Evolutionary conservation across 305 asterid genomes (phyloP).

Genomic region (Fraxinus platypoda): DNA sequence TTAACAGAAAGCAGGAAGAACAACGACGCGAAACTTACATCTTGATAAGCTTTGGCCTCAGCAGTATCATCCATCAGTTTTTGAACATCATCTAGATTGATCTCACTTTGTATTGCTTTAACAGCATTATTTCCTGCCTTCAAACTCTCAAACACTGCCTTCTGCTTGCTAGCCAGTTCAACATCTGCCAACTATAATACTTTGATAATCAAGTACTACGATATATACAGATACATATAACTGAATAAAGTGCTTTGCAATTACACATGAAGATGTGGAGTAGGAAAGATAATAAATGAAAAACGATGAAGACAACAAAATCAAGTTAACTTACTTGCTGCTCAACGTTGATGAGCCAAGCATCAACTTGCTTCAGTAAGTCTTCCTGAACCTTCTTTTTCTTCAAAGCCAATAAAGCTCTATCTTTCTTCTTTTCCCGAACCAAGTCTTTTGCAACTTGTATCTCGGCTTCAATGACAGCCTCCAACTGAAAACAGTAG

Average conservation of each 20-base stretch:
- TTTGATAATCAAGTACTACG: slow-evolving; percentile 11
- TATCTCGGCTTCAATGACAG: slow-evolving; percentile 91
- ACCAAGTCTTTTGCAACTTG: slow-evolving; percentile 90
- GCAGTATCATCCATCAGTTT: slow-evolving; percentile 91
- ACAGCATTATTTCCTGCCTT: slow-evolving; percentile 83
- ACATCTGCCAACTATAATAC: slow-evolving; percentile 85
- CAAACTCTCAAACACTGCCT: slow-evolving; percentile 93
- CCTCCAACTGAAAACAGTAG: slow-evolving; percentile 61
- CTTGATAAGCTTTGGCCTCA: slow-evolving; percentile 97
- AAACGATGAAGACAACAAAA: not conserved
- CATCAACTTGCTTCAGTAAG: slow-evolving; percentile 87
- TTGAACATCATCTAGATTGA: slow-evolving; percentile 87
- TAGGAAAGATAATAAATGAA: not conserved
- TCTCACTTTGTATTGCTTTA: slow-evolving; percentile 84
- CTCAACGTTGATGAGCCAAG: slow-evolving; percentile 92
- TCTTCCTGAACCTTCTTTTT: slow-evolving; percentile 92
- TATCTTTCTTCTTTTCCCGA: slow-evolving; percentile 90
- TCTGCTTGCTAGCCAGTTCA: slow-evolving; percentile 91
- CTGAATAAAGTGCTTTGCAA: not conserved
- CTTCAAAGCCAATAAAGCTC: slow-evolving; percentile 83
- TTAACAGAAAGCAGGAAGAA: slow-evolving; percentile 1
- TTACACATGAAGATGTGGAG: not conserved
- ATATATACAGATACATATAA: slow-evolving; percentile 11
- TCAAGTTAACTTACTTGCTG: slow-evolving; percentile 72
- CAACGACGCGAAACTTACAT: slow-evolving; percentile 46